phyloP scores from a whole-genome alignment of 768 basidiomycete species.

The Udeniomyces megalosporus region DNA sequence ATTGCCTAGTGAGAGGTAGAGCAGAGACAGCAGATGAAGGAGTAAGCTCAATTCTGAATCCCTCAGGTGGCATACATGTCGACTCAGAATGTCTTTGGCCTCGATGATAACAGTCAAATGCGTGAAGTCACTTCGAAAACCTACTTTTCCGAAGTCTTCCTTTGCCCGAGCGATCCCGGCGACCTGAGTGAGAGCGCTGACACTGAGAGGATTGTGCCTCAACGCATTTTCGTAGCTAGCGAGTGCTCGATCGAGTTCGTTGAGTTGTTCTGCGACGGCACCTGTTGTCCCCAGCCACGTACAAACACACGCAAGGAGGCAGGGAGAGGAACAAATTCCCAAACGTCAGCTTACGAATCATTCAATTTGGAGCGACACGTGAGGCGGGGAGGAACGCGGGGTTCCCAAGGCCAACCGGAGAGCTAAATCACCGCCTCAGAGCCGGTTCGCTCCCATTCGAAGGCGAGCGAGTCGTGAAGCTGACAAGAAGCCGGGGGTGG shows the following conservation, averaged over 20 bases:
- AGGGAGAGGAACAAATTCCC: background rate
- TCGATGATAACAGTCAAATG: background rate
- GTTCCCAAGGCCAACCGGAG: background rate
- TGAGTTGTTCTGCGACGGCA: constrained; percentile 86
- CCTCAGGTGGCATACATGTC: too few relatives aligned
- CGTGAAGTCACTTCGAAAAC: constrained; percentile 20
- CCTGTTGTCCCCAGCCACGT: constrained; percentile 37
- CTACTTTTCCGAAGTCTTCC: constrained; percentile 90
- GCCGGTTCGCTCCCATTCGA: too few relatives aligned
- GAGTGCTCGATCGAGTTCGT: constrained; percentile 79
- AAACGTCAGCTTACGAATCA: too few relatives aligned
- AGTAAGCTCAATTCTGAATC: too few relatives aligned
- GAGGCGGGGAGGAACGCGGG: background rate
- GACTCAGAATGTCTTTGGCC: background rate
- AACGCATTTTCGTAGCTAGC: constrained; percentile 88
- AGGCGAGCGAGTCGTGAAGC: too few relatives aligned
- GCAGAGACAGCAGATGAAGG: background rate
- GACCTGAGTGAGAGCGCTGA: constrained; percentile 79
- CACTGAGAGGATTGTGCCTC: constrained; percentile 81
- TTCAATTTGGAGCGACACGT: background rate
- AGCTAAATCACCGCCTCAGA: too few relatives aligned
- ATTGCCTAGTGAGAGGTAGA: constrained; percentile 46
- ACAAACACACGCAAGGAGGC: background rate
- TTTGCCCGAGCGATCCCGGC: constrained; percentile 93
- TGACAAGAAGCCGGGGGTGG: too few relatives aligned